phyloP scores from a whole-genome alignment of 1,139 yeast species.

The Yamadazyma triangularis region DNA sequence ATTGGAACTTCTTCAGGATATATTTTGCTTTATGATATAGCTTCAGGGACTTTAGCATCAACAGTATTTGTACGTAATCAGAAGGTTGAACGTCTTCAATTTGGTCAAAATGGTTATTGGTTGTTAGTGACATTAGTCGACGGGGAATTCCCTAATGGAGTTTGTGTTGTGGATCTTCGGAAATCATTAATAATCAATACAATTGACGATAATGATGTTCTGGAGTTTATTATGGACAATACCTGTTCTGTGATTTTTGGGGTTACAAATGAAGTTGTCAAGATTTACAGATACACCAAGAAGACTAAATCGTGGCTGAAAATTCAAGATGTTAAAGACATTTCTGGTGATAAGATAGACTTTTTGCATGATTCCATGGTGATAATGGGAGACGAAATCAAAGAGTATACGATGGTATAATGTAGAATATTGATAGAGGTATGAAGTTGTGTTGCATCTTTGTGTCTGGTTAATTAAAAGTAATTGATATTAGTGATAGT shows the following conservation, averaged over 20 bases:
- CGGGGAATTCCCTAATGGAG: conserved; percentile 8
- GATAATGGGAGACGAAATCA: too few relatives aligned
- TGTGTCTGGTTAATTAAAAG: too few relatives aligned
- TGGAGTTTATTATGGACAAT: conserved; percentile 39
- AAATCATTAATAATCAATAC: conserved; percentile 34
- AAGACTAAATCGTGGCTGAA: too few relatives aligned
- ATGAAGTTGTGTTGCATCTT: too few relatives aligned
- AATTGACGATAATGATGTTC: conserved; percentile 14
- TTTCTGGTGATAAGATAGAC: too few relatives aligned
- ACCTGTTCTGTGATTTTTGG: conserved; percentile 43
- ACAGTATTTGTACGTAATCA: conserved; percentile 24
- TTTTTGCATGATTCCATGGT: too few relatives aligned
- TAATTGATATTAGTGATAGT: too few relatives aligned
- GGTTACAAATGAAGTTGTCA: too few relatives aligned
- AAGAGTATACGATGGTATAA: too few relatives aligned
- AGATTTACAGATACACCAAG: too few relatives aligned
- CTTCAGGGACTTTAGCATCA: conserved; percentile 36
- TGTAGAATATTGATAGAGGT: too few relatives aligned
- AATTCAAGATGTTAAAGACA: neutral
- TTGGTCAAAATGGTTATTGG: conserved; percentile 74
- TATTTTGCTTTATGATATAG: conserved; percentile 40
- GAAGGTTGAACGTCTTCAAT: conserved; percentile 35
- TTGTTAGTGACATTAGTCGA: conserved; percentile 28
- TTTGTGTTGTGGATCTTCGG: conserved; percentile 58
- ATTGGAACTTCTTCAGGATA: conserved; percentile 36